These are phyloP conservation scores for Aeminium ludgeri DNA, from an alignment of 495 filamentous ascomycete genomes.

Conservation along the genomic window DNA sequence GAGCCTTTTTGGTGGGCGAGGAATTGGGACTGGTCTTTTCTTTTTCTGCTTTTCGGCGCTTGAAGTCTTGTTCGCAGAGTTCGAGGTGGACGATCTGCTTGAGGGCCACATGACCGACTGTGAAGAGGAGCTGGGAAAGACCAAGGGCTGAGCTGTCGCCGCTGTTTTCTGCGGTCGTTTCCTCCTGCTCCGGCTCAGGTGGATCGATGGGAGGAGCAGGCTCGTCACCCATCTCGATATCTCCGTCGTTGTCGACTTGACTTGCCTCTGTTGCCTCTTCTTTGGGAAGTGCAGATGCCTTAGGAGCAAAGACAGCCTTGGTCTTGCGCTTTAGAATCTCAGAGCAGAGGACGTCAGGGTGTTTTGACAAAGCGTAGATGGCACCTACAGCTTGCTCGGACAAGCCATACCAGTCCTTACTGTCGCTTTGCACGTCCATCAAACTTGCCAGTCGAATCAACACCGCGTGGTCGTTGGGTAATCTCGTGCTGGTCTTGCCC, in stretches of 20 bases:
- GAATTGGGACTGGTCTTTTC: slow-evolving; percentile 42
- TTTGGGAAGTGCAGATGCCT: slow-evolving; percentile 19
- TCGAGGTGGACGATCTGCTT: slow-evolving; percentile 99
- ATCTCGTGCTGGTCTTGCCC: slow-evolving; percentile 52
- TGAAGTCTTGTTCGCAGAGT: slow-evolving; percentile 91
- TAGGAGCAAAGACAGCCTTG: slow-evolving; percentile 48
- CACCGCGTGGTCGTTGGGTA: slow-evolving; percentile 84
- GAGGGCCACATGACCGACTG: slow-evolving; percentile 91
- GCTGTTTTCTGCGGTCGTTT: slow-evolving; percentile 3
- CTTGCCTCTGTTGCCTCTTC: slow-evolving; percentile 22
- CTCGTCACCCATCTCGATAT: slow-evolving; percentile 26
- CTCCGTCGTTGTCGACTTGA: slow-evolving; percentile 21
- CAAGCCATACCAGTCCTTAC: slow-evolving; percentile 91
- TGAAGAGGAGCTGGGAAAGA: slow-evolving; percentile 81
- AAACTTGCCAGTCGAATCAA: slow-evolving; percentile 64
- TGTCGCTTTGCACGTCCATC: slow-evolving; percentile 65
- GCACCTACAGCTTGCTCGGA: slow-evolving; percentile 93
- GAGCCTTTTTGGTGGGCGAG: slow-evolving; percentile 30
- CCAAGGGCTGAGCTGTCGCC: slow-evolving; percentile 40
- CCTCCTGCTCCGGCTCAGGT: slow-evolving; percentile 30
- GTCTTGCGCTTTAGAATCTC: slow-evolving; percentile 83
- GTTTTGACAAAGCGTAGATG: slow-evolving; percentile 87
- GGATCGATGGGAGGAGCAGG: slow-evolving; percentile 23
- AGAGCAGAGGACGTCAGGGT: slow-evolving; percentile 85
- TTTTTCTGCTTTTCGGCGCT: slow-evolving; percentile 83